These are phyloP conservation scores for Cordyceps cicadae DNA, from an alignment of 2,329 filamentous ascomycete species.

Conservation along the genomic window DNA sequence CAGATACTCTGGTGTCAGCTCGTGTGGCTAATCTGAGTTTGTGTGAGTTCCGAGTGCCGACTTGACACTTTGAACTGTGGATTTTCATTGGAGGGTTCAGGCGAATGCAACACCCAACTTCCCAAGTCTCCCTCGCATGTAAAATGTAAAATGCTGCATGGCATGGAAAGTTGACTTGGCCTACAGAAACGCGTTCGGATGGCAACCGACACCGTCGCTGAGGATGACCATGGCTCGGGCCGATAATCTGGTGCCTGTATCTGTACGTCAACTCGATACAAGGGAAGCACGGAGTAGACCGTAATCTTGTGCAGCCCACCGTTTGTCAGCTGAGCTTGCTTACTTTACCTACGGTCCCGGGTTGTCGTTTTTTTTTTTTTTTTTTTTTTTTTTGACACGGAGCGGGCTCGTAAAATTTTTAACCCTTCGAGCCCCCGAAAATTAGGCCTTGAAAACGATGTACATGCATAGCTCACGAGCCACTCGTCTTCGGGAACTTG, in stretches of 20 bases:
- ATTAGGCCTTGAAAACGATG: not conserved
- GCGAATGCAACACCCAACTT: not conserved
- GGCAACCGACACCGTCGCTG: not conserved
- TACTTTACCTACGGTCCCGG: not conserved
- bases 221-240: slow-evolving; percentile 7
- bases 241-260: slow-evolving; percentile 4
- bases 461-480: not conserved
- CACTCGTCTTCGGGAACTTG: not conserved
- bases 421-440: not conserved
- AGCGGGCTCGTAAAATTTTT: not conserved
- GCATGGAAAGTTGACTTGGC: not conserved
- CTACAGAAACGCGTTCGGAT: not conserved
- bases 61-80: not conserved
- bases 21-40: not conserved
- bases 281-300: not conserved
- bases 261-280: not conserved
- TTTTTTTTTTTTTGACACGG: not conserved
- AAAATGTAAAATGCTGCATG: not conserved
- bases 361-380: not conserved
- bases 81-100: not conserved
- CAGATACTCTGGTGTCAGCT: not conserved
- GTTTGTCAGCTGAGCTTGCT: not conserved
- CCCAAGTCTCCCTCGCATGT: not conserved
- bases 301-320: not conserved
- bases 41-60: not conserved